Conservation (phyloP, 306 rosid species). For the Gynostemma pentaphyllum region DNA sequence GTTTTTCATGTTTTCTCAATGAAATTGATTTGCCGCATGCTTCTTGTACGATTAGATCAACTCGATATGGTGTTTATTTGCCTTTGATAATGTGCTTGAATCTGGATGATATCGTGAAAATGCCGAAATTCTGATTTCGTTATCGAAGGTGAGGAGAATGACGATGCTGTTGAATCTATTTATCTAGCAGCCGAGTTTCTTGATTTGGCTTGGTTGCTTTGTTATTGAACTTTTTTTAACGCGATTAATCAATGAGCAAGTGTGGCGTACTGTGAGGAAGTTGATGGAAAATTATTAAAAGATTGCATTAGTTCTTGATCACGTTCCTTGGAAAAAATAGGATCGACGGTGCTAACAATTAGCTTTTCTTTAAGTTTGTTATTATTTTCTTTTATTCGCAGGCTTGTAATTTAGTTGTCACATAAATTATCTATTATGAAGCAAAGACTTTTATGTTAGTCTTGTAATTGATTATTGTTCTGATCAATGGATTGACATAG, state of each 20-base stretch:
- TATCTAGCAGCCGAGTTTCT: no score
- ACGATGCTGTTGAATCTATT: no score
- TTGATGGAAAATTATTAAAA: background rate
- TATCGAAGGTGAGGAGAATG: background rate
- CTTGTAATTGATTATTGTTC: background rate
- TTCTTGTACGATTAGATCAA: slow-evolving; percentile 9
- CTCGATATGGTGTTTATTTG: background rate
- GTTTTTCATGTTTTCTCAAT: background rate
- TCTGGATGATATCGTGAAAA: background rate
- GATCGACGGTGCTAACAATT: background rate
- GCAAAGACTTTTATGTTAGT: background rate
- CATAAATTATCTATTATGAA: background rate
- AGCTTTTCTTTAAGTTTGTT: background rate
- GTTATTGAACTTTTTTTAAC: background rate
- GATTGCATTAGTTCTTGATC: background rate
- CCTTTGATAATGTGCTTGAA: background rate
- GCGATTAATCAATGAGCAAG: slow-evolving; percentile 3
- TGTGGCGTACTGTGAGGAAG: background rate
- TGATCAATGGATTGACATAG: background rate
- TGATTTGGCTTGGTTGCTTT: slow-evolving; percentile 9
- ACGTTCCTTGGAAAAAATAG: background rate
- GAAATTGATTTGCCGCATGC: slow-evolving; percentile 8
- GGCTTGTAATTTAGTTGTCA: background rate
- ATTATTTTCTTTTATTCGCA: background rate
- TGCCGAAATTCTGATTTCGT: background rate